A percentile compares a stretch with the other conserved stretches of the same genome.
Evolutionary conservation across 306 rosid genomes (phyloP).

Genomic region (Cicer pinnatifidum): DNA sequence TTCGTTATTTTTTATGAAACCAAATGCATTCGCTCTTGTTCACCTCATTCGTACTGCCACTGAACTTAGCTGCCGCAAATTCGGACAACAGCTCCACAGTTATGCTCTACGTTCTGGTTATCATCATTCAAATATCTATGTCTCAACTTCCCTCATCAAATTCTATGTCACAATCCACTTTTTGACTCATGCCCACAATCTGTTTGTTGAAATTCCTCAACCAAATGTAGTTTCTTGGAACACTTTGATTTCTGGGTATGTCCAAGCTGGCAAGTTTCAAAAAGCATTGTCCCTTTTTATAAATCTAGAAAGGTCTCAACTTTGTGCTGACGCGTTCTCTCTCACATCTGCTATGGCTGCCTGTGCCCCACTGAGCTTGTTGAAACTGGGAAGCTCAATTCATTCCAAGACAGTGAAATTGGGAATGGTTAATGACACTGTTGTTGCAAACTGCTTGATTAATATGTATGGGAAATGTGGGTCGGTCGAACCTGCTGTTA

Average conservation of each 20-base stretch:
- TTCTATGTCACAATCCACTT: conserved; percentile 41
- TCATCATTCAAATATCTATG: conserved; percentile 45
- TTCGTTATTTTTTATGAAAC: too few species aligned
- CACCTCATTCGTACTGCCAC: conserved; percentile 55
- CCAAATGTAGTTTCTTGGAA: conserved; percentile 64
- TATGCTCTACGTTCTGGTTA: conserved; percentile 62
- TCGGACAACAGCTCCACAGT: conserved; percentile 60
- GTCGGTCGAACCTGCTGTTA: conserved; percentile 46
- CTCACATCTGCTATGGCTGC: conserved; percentile 64
- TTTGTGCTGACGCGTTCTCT: conserved; percentile 57
- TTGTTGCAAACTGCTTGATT: conserved; percentile 72
- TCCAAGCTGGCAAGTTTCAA: conserved; percentile 52
- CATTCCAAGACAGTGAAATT: conserved; percentile 60
- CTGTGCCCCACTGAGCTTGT: conserved; percentile 54
- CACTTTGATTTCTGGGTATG: conserved; percentile 69
- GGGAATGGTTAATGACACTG: conserved; percentile 49
- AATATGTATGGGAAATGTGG: conserved; percentile 85
- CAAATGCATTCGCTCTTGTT: conserved; percentile 53
- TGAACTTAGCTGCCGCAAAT: conserved; percentile 39
- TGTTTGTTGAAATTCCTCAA: conserved; percentile 19
- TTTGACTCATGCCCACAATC: not conserved
- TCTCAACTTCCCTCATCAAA: conserved; percentile 55
- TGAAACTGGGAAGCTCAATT: conserved; percentile 58
- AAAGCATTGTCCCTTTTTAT: conserved; percentile 53
- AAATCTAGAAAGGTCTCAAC: conserved; percentile 50